Percentiles rank a stretch among this genome's conserved stretches.
Conservation (phyloP, 768 basidiomycete species). For the Amanita thiersii region DNA sequence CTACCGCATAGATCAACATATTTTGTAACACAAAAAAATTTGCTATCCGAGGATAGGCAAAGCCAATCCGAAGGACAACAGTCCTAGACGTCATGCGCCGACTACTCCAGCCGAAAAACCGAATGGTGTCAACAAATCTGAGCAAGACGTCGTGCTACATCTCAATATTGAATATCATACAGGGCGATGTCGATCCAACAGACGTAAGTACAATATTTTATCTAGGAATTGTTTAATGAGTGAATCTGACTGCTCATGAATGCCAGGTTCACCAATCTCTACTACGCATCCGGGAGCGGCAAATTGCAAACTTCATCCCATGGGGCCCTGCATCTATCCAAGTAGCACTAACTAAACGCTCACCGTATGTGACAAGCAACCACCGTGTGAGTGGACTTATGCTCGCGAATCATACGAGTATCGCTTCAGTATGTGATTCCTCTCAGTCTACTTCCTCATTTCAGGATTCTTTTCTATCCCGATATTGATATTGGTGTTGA, state of each 20-base stretch:
- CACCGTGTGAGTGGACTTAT: slow-evolving; percentile 97
- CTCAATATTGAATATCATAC: slow-evolving; percentile 96
- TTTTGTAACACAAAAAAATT: not conserved
- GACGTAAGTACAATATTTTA: slow-evolving; percentile 53
- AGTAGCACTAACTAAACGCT: slow-evolving; percentile 87
- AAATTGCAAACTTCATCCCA: slow-evolving; percentile 95
- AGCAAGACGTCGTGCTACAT: slow-evolving; percentile 94
- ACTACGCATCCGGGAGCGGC: slow-evolving; percentile 91
- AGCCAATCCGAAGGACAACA: slow-evolving; percentile 91
- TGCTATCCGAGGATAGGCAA: slow-evolving; percentile 48
- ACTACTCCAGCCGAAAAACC: slow-evolving; percentile 94
- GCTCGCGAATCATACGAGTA: slow-evolving; percentile 99
- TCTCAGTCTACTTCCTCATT: slow-evolving; percentile 21
- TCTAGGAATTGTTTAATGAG: not conserved
- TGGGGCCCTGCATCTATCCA: slow-evolving; percentile 99
- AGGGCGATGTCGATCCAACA: slow-evolving; percentile 96
- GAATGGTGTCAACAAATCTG: slow-evolving; percentile 93
- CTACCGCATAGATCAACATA: too few species aligned
- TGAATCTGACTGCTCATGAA: slow-evolving; percentile 6
- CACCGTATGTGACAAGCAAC: slow-evolving; percentile 80
- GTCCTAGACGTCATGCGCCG: slow-evolving; percentile 99
- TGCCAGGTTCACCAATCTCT: slow-evolving; percentile 91
- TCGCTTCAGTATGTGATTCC: slow-evolving; percentile 91
- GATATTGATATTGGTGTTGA: too few species aligned
- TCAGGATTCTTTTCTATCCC: not conserved